phyloP scores from a whole-genome alignment of 148 eudicot species.

The Dianthus caryophyllus region DNA sequence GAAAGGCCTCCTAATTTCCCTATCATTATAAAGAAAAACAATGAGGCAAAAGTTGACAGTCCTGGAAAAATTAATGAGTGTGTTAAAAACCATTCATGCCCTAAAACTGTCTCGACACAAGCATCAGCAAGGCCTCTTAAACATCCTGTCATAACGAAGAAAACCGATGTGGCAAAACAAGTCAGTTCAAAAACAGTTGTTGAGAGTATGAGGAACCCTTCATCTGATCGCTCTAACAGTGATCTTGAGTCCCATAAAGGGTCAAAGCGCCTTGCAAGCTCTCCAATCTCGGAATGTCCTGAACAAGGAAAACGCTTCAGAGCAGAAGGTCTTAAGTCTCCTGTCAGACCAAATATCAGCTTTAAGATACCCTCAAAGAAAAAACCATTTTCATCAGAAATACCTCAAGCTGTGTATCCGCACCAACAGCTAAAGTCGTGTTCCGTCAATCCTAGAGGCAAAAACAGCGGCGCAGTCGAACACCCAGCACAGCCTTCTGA shows the following conservation, averaged over 20 bases:
- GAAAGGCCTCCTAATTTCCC: neutral
- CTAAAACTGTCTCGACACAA: no score
- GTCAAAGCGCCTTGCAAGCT: conserved; percentile 8
- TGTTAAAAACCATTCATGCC: neutral
- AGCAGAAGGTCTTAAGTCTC: neutral
- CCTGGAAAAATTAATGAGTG: neutral
- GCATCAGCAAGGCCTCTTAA: neutral
- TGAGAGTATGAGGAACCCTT: neutral
- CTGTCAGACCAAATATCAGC: conserved; percentile 1
- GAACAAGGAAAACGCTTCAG: conserved; percentile 11
- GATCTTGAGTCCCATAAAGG: neutral
- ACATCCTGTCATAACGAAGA: neutral
- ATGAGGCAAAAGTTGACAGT: neutral
- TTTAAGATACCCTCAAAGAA: neutral
- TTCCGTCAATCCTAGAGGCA: neutral
- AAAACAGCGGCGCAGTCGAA: neutral
- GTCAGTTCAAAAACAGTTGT: neutral
- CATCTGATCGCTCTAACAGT: neutral
- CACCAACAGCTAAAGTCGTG: conserved; percentile 2
- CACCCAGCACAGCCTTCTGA: neutral
- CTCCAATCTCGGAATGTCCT: neutral
- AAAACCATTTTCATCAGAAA: neutral
- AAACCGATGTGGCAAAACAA: neutral
- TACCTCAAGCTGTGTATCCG: neutral
- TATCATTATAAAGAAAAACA: neutral